A percentile compares a stretch with the other conserved stretches of the same genome.
Conservation (phyloP, 1,139 yeast species). For the Kurtzmaniella quercitrusa region DNA sequence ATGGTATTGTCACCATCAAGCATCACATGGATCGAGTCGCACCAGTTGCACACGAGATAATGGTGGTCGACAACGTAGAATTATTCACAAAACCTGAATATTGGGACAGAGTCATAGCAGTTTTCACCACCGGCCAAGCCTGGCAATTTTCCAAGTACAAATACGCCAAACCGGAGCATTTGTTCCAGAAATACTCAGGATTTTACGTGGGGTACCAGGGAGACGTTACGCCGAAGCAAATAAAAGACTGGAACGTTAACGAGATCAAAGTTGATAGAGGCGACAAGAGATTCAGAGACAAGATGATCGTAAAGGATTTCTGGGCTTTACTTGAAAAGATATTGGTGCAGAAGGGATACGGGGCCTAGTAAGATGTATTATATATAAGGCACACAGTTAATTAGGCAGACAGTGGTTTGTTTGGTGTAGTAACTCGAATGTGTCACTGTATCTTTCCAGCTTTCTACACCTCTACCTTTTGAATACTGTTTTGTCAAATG, state of each 20-base stretch:
- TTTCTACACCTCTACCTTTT: too few species aligned
- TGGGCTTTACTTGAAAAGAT: constrained; percentile 76
- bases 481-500: too few species aligned
- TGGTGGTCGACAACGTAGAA: constrained; percentile 85
- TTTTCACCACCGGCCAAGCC: constrained; percentile 92
- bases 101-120: constrained; percentile 95
- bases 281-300: constrained; percentile 79
- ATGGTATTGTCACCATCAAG: constrained; percentile 47
- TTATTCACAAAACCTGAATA: constrained; percentile 91
- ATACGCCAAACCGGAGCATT: constrained; percentile 71
- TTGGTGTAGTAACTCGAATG: too few species aligned
- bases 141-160: constrained; percentile 95
- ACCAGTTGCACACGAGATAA: constrained; percentile 52
- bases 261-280: constrained; percentile 72
- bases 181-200: constrained; percentile 84
- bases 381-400: not conserved
- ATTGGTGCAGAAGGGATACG: constrained; percentile 45
- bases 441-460: too few species aligned
- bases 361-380: constrained; percentile 12
- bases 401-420: too few species aligned
- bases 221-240: constrained; percentile 71
- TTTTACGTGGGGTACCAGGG: constrained; percentile 73
- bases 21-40: constrained; percentile 57
- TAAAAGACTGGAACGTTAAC: constrained; percentile 85
- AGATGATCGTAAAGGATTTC: constrained; percentile 76